Base-by-base conservation (phyloP, 2,329 filamentous ascomycete genomes). In the Sordariomycetes sp. region DNA sequence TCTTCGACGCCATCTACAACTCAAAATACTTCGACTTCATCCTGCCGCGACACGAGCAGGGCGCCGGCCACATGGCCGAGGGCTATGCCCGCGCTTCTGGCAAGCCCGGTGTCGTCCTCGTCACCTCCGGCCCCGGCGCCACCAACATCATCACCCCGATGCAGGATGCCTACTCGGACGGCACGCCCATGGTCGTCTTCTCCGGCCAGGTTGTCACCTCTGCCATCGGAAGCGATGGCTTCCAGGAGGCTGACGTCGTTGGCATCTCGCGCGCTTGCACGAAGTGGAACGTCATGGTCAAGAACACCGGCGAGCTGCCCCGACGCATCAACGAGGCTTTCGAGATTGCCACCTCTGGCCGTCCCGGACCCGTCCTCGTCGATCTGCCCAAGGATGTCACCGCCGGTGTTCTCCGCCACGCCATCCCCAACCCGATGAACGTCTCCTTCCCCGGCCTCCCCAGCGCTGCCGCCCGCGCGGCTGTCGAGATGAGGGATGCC, bases 201-300 rank as follows among this genome's bases (percentile, higher is more conserved):
- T 82, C 75, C 44, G 92, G 92, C 32, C 92, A 98, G 75, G 92
- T 98, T 40, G 72, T 78, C 7, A 96, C 90, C 23, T 78, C 73
- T 30, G 83, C 86, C 35, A 95, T 96, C 59, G 92, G 92, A 41
- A 93, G 84, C 42, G 90, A 96, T 57, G 86, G 87, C 37, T 96
- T 96, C 72, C 92, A 98, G 58, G 92, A 96, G 63, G 88, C 87
- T 39, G 92, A 98, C 54, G 80, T 94, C 23, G 70, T 95, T 39
- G 90, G 90, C 46, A 96, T 98, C 58, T 94, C 86, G 21, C 76
- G 90, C 51, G 80, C 88, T 15, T 95, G 88, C 71, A 95, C 88
- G 47, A 96, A 96, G 68, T 98, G 92, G 92, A 96, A 96, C 50
- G 86, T 94, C 40, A 93, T 96, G 87, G 86, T 95, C 32, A 95